Base-by-base conservation (phyloP, 2,329 filamentous ascomycete species). In the Cadophora malorum region DNA sequence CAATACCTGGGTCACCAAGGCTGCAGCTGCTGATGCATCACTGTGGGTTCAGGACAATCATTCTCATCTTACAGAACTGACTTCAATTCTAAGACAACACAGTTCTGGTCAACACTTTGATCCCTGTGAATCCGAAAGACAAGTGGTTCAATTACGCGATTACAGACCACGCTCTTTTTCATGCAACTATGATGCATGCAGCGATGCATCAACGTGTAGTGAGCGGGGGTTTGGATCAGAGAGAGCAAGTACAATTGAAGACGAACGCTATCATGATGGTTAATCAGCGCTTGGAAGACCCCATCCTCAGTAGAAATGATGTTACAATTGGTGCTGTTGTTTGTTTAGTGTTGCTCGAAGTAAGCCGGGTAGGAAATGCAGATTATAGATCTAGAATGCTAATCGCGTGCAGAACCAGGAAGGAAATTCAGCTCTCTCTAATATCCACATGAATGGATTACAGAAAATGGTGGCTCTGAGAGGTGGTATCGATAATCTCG, bases 111-210 rank as follows among this genome's bases (percentile, higher is more conserved):
- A 59, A 59, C 35, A 59, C 56, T 3, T 21, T 59, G 8, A 59
- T 59, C 16, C 55, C 56, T 10, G 56, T 59, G 21, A 59, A 59
- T 21, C 56, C 56, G 9, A 59, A 59, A 16, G 35, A 59, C 21
- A 45, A 59, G 12, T 59, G 56, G 56, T 59, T 59, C 21, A 59
- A 59, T 19, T 59, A 45, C 35, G 56, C 56, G 14, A 41, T 59
- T n/a, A 41, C 33, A 25, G 56, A 59, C 16, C n/a, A 35, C 2
- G 56, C 56, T 25, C 38, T 59, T 28, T 59, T 59, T 14, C 21
- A 23, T 9, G 56, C n/a, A 25, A 59, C 56, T 4, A 45, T 59
- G 56, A 59, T 59, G 56, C 56, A 45, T 45, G 56, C 56, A 2
- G 56, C 56, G 4, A 59, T 59, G 56, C 56, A 59, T 25, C 56